Percentiles rank a stretch among this genome's conserved stretches.
Conservation (phyloP, 208 protist species). For the Trypanosomatidae sp. region DNA sequence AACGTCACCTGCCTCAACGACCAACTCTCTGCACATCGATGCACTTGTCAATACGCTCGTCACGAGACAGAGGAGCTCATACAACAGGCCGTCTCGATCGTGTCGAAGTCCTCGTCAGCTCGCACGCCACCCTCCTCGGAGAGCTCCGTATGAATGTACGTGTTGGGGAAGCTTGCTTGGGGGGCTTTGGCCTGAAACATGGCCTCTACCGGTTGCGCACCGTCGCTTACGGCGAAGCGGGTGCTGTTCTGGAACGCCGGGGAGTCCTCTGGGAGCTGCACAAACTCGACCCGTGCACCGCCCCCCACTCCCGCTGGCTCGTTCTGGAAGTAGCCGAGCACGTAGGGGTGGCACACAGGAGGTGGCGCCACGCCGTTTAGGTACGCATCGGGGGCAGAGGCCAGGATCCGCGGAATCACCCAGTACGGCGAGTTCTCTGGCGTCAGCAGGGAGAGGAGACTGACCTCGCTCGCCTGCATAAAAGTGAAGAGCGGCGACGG, state of each 20-base stretch:
- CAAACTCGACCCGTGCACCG: constrained; percentile 15
- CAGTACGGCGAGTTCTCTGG: constrained; percentile 59
- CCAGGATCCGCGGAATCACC: constrained; percentile 49
- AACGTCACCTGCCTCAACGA: too few species aligned
- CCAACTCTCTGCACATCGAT: too few species aligned
- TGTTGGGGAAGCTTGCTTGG: constrained; percentile 27
- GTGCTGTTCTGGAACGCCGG: constrained; percentile 20
- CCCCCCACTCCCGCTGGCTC: constrained; percentile 5
- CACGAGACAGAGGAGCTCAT: too few species aligned
- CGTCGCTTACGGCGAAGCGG: too few species aligned
- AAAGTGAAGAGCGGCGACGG: constrained; percentile 46
- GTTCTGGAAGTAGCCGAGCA: constrained; percentile 22
- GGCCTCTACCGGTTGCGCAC: too few species aligned
- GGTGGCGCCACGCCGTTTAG: too few species aligned
- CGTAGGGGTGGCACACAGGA: too few species aligned
- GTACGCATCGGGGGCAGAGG: too few species aligned
- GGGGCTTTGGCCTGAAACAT: constrained; percentile 27
- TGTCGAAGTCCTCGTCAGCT: too few species aligned
- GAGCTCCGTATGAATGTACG: constrained; percentile 20
- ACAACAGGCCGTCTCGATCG: too few species aligned
- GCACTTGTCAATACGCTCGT: too few species aligned
- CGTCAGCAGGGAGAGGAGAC: constrained; percentile 42
- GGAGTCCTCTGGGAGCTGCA: constrained; percentile 7
- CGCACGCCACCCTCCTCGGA: constrained; percentile 20
- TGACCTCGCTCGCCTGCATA: constrained; percentile 37